Conservation (phyloP, 345 rosid species). For the Eucalyptus sideroxylon region DNA sequence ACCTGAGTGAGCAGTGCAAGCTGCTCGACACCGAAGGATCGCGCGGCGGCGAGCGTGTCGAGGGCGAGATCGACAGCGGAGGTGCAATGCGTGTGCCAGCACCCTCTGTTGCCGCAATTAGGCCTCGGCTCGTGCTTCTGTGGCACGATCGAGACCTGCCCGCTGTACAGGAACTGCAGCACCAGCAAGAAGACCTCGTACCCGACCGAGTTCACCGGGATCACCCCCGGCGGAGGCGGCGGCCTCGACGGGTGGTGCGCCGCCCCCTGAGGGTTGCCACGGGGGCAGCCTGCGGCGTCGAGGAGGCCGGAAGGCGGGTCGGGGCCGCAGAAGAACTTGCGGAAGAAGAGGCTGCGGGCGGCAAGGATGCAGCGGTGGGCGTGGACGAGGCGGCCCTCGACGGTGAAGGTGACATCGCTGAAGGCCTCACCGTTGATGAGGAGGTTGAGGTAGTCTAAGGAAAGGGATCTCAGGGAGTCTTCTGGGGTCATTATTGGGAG, state of each 20-base stretch:
- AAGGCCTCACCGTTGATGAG: conserved; percentile 98
- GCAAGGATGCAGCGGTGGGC: conserved; percentile 99
- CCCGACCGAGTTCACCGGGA: conserved; percentile 93
- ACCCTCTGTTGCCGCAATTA: conserved; percentile 89
- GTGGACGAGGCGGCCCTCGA: conserved; percentile 91
- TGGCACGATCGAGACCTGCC: conserved; percentile 93
- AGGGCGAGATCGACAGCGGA: conserved; percentile 99
- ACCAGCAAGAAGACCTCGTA: conserved; percentile 91
- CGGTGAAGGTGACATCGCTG: conserved; percentile 97
- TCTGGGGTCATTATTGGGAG: conserved; percentile 32
- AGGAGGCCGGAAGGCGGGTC: conserved; percentile 46
- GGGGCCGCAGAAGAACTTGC: conserved; percentile 90
- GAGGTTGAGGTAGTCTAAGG: conserved; percentile 81
- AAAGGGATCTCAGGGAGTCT: conserved; percentile 81
- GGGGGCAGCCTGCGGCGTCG: conserved; percentile 33
- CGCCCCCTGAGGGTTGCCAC: background rate
- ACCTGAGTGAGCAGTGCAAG: conserved; percentile 99
- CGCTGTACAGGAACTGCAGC: conserved; percentile 94
- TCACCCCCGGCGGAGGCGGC: conserved; percentile 17
- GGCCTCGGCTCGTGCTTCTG: conserved; percentile 95
- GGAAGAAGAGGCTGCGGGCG: conserved; percentile 84
- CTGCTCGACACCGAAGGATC: conserved; percentile 97
- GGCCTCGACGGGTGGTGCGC: conserved; percentile 34
- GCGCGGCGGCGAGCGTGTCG: conserved; percentile 90
- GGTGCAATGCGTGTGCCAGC: conserved; percentile 99